Base-by-base conservation (phyloP, 2,329 filamentous ascomycete species). In the Beauveria scarabaeidicola region DNA sequence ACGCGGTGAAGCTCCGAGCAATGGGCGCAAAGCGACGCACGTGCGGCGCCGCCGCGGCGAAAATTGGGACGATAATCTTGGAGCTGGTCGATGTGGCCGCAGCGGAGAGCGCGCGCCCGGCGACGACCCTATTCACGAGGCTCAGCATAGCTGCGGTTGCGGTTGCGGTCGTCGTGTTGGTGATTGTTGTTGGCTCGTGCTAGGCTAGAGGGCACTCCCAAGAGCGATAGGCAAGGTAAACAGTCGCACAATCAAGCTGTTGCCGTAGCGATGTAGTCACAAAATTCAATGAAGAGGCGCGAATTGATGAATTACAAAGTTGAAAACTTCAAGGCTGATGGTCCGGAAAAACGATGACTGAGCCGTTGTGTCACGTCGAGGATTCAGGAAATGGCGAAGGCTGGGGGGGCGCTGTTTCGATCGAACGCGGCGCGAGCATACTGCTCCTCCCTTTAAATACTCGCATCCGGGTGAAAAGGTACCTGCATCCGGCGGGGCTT, bases 101-200 rank as follows among this genome's bases (percentile, higher is more conserved):
- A n/a, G 56, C 44, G 15, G 63, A 60, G n/a, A 66, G 60, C 47
- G 64, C 65, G 64, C 74, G 75, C 67, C 69, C 70, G 61, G 70
- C 68, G 58, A 73, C 72, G 57, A 69, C 71, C 63, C 75, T 72
- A 63, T 72, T 72, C 63, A 78, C 67, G 32, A 72, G 69, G 55
- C 72, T 73, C 62, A 79, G 67, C 77, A 80, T 80, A 60, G 32
- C 29, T 13, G 46, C 27, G 21, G 46, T 44, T 21, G 25, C 21
- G 19, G 19, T 27, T 19, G 41, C 19, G 29, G 9, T 23, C 19
- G 29, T 38, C 27, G 27, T 21, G 25, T 10, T 41, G 36, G 47
- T 10, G 11, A 21, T 10, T n/a, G 19, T 38, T 3, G 41, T 48
- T 11, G 52, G 43, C 41, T 55, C 5, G 23, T 44, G 32, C 11